Evolutionary conservation across 805 yeast species (phyloP).

Genomic region (Sugiyamaella chiloensis): DNA sequence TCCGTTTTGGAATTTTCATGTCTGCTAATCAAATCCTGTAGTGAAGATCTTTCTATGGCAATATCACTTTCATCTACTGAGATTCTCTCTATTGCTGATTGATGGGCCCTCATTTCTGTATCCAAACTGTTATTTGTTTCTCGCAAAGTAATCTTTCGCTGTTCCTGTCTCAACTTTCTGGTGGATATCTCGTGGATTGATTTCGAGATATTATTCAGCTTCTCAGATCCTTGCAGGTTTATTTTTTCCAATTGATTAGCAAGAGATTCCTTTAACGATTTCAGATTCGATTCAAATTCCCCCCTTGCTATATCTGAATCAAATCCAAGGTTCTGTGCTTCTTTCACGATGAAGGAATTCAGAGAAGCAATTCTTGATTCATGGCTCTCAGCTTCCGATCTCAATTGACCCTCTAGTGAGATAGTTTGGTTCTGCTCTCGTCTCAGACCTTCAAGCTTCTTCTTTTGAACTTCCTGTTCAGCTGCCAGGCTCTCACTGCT

Average conservation of each 20-base stretch:
- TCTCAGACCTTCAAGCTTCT: constrained; percentile 31
- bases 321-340: constrained; percentile 10
- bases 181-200: constrained; percentile 27
- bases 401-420: constrained; percentile 54
- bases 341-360: constrained; percentile 13
- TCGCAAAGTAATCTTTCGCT: constrained; percentile 18
- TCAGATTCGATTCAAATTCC: neutral
- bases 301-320: neutral
- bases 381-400: constrained; percentile 37
- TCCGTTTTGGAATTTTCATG: constrained; percentile 27
- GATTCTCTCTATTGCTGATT: constrained; percentile 39
- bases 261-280: neutral
- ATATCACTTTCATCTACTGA: constrained; percentile 47
- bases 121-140: constrained; percentile 19
- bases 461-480: constrained; percentile 21
- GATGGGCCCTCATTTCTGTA: constrained; percentile 38
- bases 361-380: constrained; percentile 16
- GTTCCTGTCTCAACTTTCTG: constrained; percentile 25
- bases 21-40: constrained; percentile 40
- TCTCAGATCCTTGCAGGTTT: constrained; percentile 26
- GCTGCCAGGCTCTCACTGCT: constrained; percentile 6
- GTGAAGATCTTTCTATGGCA: constrained; percentile 42
- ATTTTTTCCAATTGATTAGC: constrained; percentile 15
- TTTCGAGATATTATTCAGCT: constrained; percentile 30
- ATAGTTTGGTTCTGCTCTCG: constrained; percentile 38